These are phyloP conservation scores for Withania somnifera DNA, from an alignment of 305 asterid genomes.

Conservation along the genomic window DNA sequence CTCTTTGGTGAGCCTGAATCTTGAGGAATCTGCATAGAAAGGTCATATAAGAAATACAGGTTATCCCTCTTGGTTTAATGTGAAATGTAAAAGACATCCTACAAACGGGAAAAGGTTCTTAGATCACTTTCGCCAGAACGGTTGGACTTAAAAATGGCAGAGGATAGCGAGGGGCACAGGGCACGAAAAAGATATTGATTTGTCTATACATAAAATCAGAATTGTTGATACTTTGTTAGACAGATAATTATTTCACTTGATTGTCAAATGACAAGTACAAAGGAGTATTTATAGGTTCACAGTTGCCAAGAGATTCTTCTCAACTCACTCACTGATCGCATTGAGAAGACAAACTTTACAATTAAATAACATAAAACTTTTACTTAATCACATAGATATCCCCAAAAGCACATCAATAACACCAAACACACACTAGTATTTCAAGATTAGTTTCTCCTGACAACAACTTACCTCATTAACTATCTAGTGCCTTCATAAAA, in stretches of 20 bases:
- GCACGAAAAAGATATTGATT: too few species aligned
- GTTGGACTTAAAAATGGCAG: background rate
- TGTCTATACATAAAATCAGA: too few species aligned
- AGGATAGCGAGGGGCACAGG: background rate
- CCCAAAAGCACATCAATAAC: background rate
- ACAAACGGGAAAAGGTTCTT: background rate
- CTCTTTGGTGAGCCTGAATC: slow-evolving; percentile 66
- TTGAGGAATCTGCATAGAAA: slow-evolving; percentile 37
- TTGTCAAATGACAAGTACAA: background rate
- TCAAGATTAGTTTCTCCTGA: background rate
- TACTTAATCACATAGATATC: background rate
- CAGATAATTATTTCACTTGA: background rate
- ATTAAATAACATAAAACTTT: background rate
- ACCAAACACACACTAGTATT: background rate
- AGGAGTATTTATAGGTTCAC: background rate
- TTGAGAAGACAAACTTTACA: background rate
- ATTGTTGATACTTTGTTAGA: too few species aligned
- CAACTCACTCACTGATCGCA: background rate
- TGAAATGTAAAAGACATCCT: background rate
- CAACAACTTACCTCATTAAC: background rate
- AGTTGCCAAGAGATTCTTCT: background rate
- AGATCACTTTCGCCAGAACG: background rate
- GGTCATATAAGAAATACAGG: background rate
- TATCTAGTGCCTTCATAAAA: background rate
- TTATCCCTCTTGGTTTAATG: background rate